A percentile compares a stretch with the other conserved stretches of the same genome.
phyloP scores from a whole-genome alignment of 805 yeast genomes.

The Ogataea zsoltii region DNA sequence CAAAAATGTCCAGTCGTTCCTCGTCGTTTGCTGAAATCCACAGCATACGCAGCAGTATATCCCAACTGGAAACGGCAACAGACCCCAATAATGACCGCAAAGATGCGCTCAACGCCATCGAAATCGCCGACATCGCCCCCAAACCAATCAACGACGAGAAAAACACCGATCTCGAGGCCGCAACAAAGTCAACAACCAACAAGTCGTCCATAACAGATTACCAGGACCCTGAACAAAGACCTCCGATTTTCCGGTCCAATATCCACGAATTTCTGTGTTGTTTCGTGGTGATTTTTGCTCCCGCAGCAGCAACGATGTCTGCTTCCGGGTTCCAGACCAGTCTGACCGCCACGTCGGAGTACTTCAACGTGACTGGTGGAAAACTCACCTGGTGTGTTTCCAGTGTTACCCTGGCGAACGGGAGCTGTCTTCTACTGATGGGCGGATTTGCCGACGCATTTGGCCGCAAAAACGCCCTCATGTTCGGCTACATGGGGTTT shows the following conservation, averaged over 20 bases:
- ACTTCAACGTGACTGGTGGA: conserved; percentile 42
- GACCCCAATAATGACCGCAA: not conserved
- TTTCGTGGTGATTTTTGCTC: conserved; percentile 38
- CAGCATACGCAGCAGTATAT: not conserved
- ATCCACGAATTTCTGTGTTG: conserved; percentile 38
- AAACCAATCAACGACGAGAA: no score
- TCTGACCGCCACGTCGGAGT: conserved; percentile 35
- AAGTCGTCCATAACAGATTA: conserved; percentile 2
- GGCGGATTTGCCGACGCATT: conserved; percentile 50
- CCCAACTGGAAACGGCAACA: not conserved
- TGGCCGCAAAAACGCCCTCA: conserved; percentile 44
- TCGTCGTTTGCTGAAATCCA: not conserved
- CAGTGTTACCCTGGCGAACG: conserved; percentile 43
- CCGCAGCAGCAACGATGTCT: conserved; percentile 42
- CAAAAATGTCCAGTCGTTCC: not conserved
- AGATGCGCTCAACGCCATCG: not conserved
- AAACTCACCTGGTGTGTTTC: conserved; percentile 44
- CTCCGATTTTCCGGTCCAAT: conserved; percentile 35
- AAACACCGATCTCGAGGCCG: not conserved
- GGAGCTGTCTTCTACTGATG: conserved; percentile 43
- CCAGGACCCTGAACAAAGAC: conserved; percentile 35
- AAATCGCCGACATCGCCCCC: not conserved
- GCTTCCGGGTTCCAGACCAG: conserved; percentile 39
- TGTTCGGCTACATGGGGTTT: conserved; percentile 36
- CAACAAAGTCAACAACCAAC: not conserved